A percentile compares a stretch with the other conserved stretches of the same genome.
phyloP scores from a whole-genome alignment of 2,329 filamentous ascomycete genomes.

The Rhynchosporium secalis region DNA sequence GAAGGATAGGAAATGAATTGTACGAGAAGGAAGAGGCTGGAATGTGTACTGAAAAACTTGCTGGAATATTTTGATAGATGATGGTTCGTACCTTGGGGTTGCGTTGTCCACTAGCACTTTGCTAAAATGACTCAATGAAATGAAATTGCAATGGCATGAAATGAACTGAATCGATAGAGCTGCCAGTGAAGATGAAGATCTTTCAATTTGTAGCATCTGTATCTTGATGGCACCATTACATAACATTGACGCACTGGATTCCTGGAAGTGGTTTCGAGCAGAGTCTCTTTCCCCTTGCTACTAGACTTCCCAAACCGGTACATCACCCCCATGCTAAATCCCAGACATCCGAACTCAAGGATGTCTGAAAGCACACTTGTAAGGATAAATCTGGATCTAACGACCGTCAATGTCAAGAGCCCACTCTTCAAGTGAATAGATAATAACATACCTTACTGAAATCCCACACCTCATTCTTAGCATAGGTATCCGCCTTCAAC shows the following conservation, averaged over 20 bases:
- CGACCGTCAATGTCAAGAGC: conserved; percentile 14
- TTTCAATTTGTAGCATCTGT: background rate
- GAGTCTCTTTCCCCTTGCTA: background rate
- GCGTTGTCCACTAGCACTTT: conserved; percentile 8
- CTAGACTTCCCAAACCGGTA: background rate
- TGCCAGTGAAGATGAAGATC: background rate
- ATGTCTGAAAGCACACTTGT: conserved; percentile 47
- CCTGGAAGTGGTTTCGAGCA: background rate
- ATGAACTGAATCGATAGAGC: background rate
- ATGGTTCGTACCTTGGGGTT: background rate
- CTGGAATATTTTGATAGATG: background rate
- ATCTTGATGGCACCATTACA: background rate
- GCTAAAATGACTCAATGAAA: conserved; percentile 3
- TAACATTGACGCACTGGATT: background rate
- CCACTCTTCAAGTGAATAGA: background rate
- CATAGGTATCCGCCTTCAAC: conserved; percentile 73
- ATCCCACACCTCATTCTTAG: conserved; percentile 76
- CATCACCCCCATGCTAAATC: background rate
- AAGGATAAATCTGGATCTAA: conserved; percentile 52
- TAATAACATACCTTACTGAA: conserved; percentile 55
- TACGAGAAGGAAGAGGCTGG: background rate
- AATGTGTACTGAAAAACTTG: background rate
- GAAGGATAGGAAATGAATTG: background rate
- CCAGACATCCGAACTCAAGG: background rate
- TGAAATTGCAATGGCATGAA: background rate